Conservation (phyloP, 2,329 filamentous ascomycete genomes). For the Hypoxylon sp. region DNA sequence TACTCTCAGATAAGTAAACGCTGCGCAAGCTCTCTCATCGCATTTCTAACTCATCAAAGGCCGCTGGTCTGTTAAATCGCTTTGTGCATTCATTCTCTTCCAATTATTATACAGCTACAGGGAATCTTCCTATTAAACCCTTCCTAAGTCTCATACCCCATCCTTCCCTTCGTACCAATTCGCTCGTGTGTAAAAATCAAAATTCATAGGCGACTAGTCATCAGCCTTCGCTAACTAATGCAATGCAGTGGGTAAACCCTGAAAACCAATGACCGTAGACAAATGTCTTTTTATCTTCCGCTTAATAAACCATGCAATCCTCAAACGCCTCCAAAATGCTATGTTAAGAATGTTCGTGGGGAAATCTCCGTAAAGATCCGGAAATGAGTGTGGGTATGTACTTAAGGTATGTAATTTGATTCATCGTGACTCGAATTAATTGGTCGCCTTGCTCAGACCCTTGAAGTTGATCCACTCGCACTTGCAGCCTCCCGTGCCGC, state of each 20-base stretch:
- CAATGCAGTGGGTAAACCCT: conserved; percentile 1
- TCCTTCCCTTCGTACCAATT: not conserved
- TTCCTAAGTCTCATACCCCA: not conserved
- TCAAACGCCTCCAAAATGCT: not conserved
- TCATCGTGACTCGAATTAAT: not conserved
- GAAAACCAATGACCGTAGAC: not conserved
- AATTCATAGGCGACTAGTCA: not conserved
- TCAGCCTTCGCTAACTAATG: conserved; percentile 4
- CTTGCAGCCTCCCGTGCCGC: conserved; percentile 73
- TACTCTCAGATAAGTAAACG: too few relatives aligned
- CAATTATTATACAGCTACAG: conserved; percentile 1
- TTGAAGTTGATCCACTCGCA: conserved; percentile 73
- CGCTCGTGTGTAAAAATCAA: not conserved
- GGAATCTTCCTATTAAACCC: not conserved
- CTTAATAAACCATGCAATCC: not conserved
- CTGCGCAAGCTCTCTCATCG: not conserved
- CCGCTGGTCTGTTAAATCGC: not conserved
- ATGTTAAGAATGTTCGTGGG: not conserved
- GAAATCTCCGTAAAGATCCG: not conserved
- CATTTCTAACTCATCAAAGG: not conserved
- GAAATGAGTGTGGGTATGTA: not conserved
- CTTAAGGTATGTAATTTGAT: not conserved
- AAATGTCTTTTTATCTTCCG: conserved; percentile 1
- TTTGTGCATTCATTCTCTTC: not conserved
- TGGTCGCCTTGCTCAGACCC: conserved; percentile 19